Base-by-base conservation (phyloP, 805 yeast genomes). In the Lachancea sp. region DNA sequence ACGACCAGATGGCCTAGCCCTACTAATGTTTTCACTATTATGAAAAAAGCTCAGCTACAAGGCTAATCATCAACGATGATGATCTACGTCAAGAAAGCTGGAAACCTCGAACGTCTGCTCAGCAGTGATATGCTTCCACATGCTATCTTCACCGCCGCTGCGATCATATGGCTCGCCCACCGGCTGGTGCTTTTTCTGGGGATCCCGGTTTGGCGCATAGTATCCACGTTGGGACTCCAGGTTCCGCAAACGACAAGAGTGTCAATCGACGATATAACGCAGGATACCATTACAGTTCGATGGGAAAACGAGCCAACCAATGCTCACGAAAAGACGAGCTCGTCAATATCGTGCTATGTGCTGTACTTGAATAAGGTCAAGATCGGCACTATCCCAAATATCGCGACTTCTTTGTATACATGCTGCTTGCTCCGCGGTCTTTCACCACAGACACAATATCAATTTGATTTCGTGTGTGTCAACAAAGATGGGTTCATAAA, bases 231-330 rank as follows among this genome's bases (percentile, higher is more conserved):
- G 36, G 56, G 58, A 36, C 53, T 63, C 17, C 52, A 52, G 33
- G 58, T 59, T 11, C 67, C 68, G 26, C 62, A 63, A 15, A 58
- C 65, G 3, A 56, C 61, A 3, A 62, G 62, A 42, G 59, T 62
- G 4, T 62, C 68, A 2, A 59, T 63, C 18, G 68, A 63, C 46
- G 57, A 51, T 34, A 56, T 63, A n/a, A 50, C 62, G 3, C 47
- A 45, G 15, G 50, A 52, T 32, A 53, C 64, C 1, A 54, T 63
- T 7, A 58, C 65, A 2, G 46, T 63, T 12, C 65, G 62, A 49
- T 63, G 68, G 68, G 68, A 63, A 45, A 63, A 63, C 45, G 65
- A 62, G 42, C 57, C 58, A 5, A 39, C 12, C 11, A 46, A 40
- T 13, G 50, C 54, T 2, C 11, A 29, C 13, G 42, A 45, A 9